These are phyloP conservation scores for Boletus pseudopeckii DNA, from an alignment of 768 basidiomycete genomes.

Conservation along the genomic window DNA sequence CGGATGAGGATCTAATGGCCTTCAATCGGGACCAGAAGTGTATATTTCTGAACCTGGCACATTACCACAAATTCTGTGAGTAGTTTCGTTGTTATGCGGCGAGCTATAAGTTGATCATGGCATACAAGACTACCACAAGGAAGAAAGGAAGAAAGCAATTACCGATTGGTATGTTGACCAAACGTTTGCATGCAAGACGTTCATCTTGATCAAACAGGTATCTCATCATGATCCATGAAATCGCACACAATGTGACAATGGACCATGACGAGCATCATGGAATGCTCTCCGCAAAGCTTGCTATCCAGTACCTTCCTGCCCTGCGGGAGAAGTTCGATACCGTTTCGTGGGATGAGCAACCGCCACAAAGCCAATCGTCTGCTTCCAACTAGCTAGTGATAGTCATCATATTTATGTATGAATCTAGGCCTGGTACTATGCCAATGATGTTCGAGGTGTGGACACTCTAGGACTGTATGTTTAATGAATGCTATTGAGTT, in stretches of 20 bases:
- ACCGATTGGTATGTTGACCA: constrained; percentile 11
- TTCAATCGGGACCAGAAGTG: constrained; percentile 12
- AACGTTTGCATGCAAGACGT: background rate
- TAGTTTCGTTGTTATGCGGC: background rate
- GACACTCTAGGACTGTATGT: too few relatives aligned
- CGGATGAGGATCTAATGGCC: constrained; percentile 15
- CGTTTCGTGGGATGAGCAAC: background rate
- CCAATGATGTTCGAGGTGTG: too few relatives aligned
- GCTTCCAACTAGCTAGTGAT: background rate
- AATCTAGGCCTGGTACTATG: too few relatives aligned
- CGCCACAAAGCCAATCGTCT: background rate
- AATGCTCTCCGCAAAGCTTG: constrained; percentile 15
- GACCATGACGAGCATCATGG: constrained; percentile 29
- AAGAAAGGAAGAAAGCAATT: background rate
- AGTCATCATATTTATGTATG: background rate
- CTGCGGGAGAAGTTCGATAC: background rate
- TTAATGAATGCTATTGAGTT: too few relatives aligned
- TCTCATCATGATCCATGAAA: constrained; percentile 28
- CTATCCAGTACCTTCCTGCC: background rate
- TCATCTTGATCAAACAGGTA: constrained; percentile 15
- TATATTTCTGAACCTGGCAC: constrained; percentile 8
- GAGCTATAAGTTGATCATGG: background rate
- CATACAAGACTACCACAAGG: background rate
- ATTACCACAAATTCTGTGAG: constrained; percentile 10
- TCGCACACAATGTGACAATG: constrained; percentile 22